Evolutionary conservation across 805 yeast species (phyloP).

Genomic region (Blastobotrys peoriensis): DNA sequence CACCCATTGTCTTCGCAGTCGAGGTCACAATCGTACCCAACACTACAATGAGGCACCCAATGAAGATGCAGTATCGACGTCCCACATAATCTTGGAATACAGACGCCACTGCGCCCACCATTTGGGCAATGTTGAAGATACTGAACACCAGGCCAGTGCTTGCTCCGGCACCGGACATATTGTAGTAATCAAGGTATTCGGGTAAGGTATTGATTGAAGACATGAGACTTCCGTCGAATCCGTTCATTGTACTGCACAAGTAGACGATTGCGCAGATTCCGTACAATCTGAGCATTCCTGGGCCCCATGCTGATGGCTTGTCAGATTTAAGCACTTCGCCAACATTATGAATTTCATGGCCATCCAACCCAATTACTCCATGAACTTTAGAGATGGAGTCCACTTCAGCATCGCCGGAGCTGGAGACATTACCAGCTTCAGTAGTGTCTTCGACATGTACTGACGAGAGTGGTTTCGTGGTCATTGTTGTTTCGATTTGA

Average conservation of each 20-base stretch:
- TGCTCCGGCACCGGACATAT: constrained; percentile 5
- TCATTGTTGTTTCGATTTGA: too few species aligned
- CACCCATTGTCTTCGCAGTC: constrained; percentile 8
- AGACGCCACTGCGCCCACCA: constrained; percentile 11
- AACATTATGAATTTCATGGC: too few species aligned
- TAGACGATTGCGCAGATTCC: constrained; percentile 8
- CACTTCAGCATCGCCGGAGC: too few species aligned
- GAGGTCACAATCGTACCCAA: constrained; percentile 10
- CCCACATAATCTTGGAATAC: constrained; percentile 12
- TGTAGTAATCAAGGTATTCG: constrained; percentile 9
- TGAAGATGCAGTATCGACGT: constrained; percentile 8
- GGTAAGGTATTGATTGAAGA: constrained; percentile 13
- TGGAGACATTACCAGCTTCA: too few species aligned
- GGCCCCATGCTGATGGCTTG: constrained; percentile 7
- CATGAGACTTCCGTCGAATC: constrained; percentile 16
- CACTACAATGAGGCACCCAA: constrained; percentile 13
- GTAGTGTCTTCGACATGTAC: too few species aligned
- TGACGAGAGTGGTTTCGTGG: too few species aligned
- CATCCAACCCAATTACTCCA: too few species aligned
- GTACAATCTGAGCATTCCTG: constrained; percentile 8
- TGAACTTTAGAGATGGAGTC: too few species aligned
- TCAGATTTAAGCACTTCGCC: constrained; percentile 5
- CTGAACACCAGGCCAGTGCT: constrained; percentile 13
- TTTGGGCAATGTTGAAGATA: constrained; percentile 14
- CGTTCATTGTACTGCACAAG: constrained; percentile 8